Base-by-base conservation (phyloP, 1,284 basidiomycete species). In the Microbotryum silenes-acaulis region DNA sequence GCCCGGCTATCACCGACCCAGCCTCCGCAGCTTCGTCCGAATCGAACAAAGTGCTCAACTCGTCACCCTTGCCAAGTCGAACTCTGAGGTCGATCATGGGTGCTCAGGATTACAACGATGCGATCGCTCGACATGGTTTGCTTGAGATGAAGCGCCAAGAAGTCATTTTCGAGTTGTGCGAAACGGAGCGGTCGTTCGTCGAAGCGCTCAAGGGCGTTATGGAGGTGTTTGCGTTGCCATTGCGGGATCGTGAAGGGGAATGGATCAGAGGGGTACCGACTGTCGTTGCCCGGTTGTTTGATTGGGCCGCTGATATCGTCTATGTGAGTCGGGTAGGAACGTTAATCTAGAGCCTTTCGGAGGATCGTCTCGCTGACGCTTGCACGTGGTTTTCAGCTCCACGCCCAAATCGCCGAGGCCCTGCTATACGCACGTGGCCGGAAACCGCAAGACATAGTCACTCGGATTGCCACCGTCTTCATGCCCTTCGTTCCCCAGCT, bases 291-390 rank as follows among this genome's bases (percentile, higher is more conserved):
- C 81, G 83, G 20, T 78, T 91, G 31, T 84, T 93, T 65, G 89
- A 91, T 73, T 88, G 86, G 83, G 77, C 92, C 53, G 89, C 91
- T 69, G 87, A 88, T 66, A 88, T 94, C 63, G 78, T 85, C 16
- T 51, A 54, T 33, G 51, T 53, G 51, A 53, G 51, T 31, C 9
- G n/a, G 37, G 27, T 27, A 6, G 27, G 27, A 27, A 5, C 27
- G 5, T 6, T 6, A 27, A 27, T 6, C 6, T 27, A 27, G 27
- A 5, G 6, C 27, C 31, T 21, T 3, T 33, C 2, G 2, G 3
- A n/a, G 25, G 14, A 12, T 53, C 16, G 6, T 37, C 52, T 21
- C 21, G 29, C 16, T 25, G 9, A 25, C 45, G 10, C 45, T 47
- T 21, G 27, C 25, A 7, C 21, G 6, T 8, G 8, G 3, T 21